Percentiles rank a stretch among this genome's conserved stretches.
phyloP scores from a whole-genome alignment of 129 eudicot genomes.

The Arctium minus region DNA sequence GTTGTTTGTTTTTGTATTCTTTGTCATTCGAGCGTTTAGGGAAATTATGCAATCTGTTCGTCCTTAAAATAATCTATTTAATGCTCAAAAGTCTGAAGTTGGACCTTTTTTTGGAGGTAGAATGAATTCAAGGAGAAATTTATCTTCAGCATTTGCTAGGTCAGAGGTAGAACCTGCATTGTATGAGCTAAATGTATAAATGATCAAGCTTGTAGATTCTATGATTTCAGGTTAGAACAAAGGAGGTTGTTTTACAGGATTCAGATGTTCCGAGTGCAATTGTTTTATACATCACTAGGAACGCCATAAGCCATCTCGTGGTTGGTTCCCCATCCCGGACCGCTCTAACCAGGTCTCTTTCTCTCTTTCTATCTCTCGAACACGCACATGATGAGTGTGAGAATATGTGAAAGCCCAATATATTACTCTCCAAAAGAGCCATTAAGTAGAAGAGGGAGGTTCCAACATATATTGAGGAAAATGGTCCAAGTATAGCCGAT shows the following conservation, averaged over 20 bases:
- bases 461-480: neutral
- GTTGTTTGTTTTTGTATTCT: neutral
- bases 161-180: neutral
- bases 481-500: neutral
- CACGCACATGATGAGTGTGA: neutral
- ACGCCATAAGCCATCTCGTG: slow-evolving; percentile 38
- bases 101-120: neutral
- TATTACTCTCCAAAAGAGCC: neutral
- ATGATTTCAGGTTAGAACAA: slow-evolving; percentile 41
- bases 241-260: slow-evolving; percentile 55
- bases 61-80: neutral
- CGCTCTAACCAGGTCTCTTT: slow-evolving; percentile 50
- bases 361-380: neutral
- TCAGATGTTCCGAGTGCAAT: slow-evolving; percentile 46
- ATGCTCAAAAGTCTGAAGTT: neutral
- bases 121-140: neutral
- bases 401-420: neutral
- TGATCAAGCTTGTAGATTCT: neutral
- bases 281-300: slow-evolving; percentile 26
- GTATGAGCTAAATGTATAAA: slow-evolving; percentile 1
- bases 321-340: slow-evolving; percentile 48
- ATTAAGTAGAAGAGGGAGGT: neutral
- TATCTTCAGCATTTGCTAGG: neutral
- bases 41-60: neutral
- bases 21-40: neutral